These are phyloP conservation scores for Colletotrichum trifolii DNA, from an alignment of 2,329 filamentous ascomycete species.

Conservation along the genomic window DNA sequence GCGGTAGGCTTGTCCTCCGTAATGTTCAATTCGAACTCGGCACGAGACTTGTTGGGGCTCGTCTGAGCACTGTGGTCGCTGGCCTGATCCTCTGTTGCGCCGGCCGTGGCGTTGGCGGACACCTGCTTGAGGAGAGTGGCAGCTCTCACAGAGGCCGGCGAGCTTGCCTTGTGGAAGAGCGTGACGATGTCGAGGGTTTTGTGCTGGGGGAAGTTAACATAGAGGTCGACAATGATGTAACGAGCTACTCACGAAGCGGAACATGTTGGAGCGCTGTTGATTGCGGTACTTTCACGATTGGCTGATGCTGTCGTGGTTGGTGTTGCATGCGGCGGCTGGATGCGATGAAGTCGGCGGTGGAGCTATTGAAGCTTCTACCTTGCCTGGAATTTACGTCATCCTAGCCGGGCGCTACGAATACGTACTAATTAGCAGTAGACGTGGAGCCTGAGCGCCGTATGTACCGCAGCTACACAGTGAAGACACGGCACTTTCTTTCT, in stretches of 20 bases:
- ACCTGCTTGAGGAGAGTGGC: slow-evolving; percentile 83
- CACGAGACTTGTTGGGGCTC: slow-evolving; percentile 57
- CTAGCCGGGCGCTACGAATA: slow-evolving; percentile 5
- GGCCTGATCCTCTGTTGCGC: slow-evolving; percentile 80
- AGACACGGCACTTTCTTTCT: too few species aligned
- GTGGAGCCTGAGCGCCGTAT: neutral
- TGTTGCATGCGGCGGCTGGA: slow-evolving; percentile 18
- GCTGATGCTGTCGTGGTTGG: slow-evolving; percentile 21
- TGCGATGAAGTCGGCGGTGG: slow-evolving; percentile 36
- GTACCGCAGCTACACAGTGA: too few species aligned
- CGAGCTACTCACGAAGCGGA: slow-evolving; percentile 55
- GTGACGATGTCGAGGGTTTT: slow-evolving; percentile 92
- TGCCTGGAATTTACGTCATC: slow-evolving; percentile 35
- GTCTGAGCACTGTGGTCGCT: slow-evolving; percentile 72
- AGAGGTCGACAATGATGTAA: neutral
- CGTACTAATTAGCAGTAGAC: slow-evolving; percentile 4
- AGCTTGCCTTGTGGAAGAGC: slow-evolving; percentile 89
- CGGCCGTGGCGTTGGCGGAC: slow-evolving; percentile 74
- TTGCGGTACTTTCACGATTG: slow-evolving; percentile 18
- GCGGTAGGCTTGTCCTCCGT: slow-evolving; percentile 82
- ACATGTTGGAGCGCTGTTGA: slow-evolving; percentile 50
- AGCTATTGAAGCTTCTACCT: slow-evolving; percentile 28
- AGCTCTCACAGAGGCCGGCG: slow-evolving; percentile 77
- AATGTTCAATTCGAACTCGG: slow-evolving; percentile 87
- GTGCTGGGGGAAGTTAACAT: slow-evolving; percentile 59